phyloP scores from a whole-genome alignment of 2,329 filamentous ascomycete genomes.

The Pseudovirgaria hyperparasitica region DNA sequence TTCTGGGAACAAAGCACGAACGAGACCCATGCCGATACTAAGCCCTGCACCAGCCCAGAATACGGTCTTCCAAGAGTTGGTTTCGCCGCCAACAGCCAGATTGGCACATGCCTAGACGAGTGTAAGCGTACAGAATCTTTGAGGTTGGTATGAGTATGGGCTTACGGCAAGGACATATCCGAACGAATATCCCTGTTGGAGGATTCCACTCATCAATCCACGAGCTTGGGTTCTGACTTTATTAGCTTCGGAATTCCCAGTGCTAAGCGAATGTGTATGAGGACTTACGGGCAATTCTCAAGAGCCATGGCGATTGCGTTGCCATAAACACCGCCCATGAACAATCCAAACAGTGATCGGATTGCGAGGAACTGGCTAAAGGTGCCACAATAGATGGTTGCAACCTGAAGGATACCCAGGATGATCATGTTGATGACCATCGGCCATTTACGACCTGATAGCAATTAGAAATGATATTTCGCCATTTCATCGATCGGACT shows the following conservation, averaged over 20 bases:
- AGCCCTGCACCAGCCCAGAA: slow-evolving; percentile 61
- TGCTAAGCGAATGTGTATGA: not conserved
- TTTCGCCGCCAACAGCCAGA: slow-evolving; percentile 53
- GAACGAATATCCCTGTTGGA: slow-evolving; percentile 71
- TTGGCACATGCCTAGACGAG: slow-evolving; percentile 66
- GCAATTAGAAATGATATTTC: too few species aligned
- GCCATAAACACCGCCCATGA: slow-evolving; percentile 73
- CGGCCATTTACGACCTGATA: slow-evolving; percentile 73
- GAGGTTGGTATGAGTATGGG: too few species aligned
- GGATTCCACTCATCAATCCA: slow-evolving; percentile 68
- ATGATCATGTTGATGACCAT: slow-evolving; percentile 72
- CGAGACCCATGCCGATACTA: slow-evolving; percentile 54
- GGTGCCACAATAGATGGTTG: slow-evolving; percentile 62
- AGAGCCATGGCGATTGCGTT: slow-evolving; percentile 68
- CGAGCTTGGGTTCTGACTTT: slow-evolving; percentile 42
- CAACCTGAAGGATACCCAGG: slow-evolving; percentile 57
- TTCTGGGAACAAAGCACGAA: slow-evolving; percentile 59
- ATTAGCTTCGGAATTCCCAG: slow-evolving; percentile 11
- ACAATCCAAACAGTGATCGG: slow-evolving; percentile 59
- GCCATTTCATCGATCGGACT: too few species aligned
- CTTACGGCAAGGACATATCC: slow-evolving; percentile 70
- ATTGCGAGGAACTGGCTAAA: slow-evolving; percentile 67
- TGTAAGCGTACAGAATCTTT: too few species aligned
- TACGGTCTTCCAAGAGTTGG: slow-evolving; percentile 59
- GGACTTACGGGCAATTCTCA: slow-evolving; percentile 53